Evolutionary conservation across 2,329 filamentous ascomycete species (phyloP).

Genomic region (Emergomyces africanus): DNA sequence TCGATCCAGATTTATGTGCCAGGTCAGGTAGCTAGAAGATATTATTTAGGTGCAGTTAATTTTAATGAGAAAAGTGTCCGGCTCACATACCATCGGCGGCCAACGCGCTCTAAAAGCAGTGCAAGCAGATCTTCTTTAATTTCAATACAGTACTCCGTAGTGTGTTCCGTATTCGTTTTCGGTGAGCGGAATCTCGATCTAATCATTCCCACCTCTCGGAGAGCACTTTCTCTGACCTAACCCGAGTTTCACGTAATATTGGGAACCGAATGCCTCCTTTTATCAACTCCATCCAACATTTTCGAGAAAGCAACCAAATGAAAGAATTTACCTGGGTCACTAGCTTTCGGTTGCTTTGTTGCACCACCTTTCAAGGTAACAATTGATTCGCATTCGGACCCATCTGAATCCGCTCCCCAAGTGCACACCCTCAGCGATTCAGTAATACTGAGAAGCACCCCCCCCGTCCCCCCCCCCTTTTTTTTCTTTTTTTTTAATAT

Average conservation of each 20-base stretch:
- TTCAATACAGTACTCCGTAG: background rate
- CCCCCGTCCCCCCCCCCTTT: no score
- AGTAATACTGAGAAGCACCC: no score
- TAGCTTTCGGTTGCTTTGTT: background rate
- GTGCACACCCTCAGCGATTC: background rate
- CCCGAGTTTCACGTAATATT: no score
- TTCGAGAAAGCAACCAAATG: no score
- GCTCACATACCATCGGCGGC: background rate
- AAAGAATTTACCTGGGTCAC: background rate
- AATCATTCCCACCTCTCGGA: background rate
- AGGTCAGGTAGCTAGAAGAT: background rate
- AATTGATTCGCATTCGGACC: background rate
- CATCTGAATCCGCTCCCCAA: background rate
- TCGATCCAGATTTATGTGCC: background rate
- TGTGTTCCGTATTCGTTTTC: background rate
- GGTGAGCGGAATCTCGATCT: background rate
- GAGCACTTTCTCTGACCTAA: no score
- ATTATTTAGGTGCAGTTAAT: background rate
- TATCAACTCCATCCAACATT: background rate
- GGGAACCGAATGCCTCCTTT: background rate
- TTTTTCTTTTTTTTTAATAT: background rate
- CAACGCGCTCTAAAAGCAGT: no score
- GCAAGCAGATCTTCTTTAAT: no score
- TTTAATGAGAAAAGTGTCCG: background rate
- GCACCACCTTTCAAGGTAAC: background rate